Evolutionary conservation across 345 rosid species (phyloP).

Genomic region (Sonneratia caseolaris): DNA sequence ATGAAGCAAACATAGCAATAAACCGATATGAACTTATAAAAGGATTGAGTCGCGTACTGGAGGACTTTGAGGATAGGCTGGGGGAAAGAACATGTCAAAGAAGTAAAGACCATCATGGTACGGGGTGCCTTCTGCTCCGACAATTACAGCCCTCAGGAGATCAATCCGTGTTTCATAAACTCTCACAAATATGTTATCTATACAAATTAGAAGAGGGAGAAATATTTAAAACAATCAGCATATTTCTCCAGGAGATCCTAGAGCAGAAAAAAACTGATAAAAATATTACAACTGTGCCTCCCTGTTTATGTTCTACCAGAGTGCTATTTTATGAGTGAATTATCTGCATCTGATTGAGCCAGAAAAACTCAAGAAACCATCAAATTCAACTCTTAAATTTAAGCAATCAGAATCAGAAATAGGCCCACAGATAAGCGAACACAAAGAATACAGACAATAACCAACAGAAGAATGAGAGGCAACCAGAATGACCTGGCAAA

Average conservation of each 20-base stretch:
- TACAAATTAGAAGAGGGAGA: conserved; percentile 8
- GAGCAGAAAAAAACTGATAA: neutral
- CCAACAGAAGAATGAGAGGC: conserved; percentile 2
- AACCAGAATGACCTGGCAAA: conserved; percentile 56
- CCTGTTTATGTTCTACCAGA: neutral
- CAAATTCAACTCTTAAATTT: neutral
- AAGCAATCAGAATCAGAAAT: neutral
- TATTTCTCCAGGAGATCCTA: neutral
- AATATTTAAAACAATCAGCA: neutral
- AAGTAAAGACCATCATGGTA: conserved; percentile 93
- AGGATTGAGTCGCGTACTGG: conserved; percentile 42
- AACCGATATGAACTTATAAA: neutral
- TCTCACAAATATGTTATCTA: conserved; percentile 81
- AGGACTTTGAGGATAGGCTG: conserved; percentile 57
- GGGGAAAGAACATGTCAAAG: conserved; percentile 80
- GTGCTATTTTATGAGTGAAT: neutral
- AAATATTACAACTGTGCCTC: neutral
- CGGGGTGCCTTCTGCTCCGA: conserved; percentile 93
- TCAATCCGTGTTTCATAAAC: conserved; percentile 92
- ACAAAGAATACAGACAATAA: neutral
- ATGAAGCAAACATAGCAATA: conserved; percentile 3
- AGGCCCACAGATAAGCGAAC: conserved; percentile 3
- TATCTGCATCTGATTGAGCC: neutral
- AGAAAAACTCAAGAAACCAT: neutral
- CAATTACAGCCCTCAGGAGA: conserved; percentile 78